Evolutionary conservation across 192 early-diverging fungal genomes (phyloP).

Genomic region (Lunasporangiospora selenospora): DNA sequence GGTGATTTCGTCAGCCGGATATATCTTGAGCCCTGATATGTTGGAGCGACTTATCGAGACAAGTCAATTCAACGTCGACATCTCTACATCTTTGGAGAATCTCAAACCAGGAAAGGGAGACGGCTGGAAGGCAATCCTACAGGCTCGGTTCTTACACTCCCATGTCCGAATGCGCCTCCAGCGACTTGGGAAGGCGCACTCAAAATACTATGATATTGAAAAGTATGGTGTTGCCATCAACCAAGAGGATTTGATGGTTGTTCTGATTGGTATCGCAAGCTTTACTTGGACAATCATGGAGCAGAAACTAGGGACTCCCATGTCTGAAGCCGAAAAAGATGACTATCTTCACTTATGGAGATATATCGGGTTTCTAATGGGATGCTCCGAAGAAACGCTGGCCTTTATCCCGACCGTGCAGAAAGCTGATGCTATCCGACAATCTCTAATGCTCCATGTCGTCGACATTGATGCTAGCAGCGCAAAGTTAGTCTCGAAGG

Average conservation of each 20-base stretch:
- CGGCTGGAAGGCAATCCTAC: conserved; percentile 34
- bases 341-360: conserved; percentile 58
- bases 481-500: not conserved
- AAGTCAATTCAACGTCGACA: conserved; percentile 11
- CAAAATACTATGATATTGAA: conserved; percentile 18
- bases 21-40: conserved; percentile 8
- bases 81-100: conserved; percentile 4
- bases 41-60: conserved; percentile 26
- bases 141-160: conserved; percentile 32
- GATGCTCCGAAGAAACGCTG: conserved; percentile 44
- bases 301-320: conserved; percentile 18
- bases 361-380: conserved; percentile 56
- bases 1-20: conserved; percentile 29
- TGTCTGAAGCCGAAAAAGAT: conserved; percentile 33
- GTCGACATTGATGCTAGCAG: conserved; percentile 1
- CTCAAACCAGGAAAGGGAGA: conserved; percentile 19
- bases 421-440: conserved; percentile 11
- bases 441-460: conserved; percentile 23
- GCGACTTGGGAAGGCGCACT: conserved; percentile 13
- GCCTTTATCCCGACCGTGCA: not conserved
- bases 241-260: conserved; percentile 36
- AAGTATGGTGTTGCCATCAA: conserved; percentile 39
- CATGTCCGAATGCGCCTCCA: conserved; percentile 17
- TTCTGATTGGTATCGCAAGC: conserved; percentile 25
- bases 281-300: conserved; percentile 30